Percentiles rank a stretch among this genome's conserved stretches.
phyloP scores from a whole-genome alignment of 345 rosid species.

The Raphanus sativus region DNA sequence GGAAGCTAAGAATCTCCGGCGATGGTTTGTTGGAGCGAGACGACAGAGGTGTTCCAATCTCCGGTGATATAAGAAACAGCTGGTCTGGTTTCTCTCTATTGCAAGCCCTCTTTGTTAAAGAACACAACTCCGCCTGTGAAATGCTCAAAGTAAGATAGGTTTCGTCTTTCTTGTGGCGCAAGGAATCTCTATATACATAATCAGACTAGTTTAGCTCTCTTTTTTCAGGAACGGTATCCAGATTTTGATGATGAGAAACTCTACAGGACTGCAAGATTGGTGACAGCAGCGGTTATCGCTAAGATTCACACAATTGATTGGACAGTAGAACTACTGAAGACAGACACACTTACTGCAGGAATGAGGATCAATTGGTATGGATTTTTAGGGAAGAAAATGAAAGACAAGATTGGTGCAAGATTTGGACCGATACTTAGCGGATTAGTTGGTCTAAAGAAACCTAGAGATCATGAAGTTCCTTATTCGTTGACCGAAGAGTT shows the following conservation, averaged over 20 bases:
- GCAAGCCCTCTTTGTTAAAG: conserved; percentile 68
- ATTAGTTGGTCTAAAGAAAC: conserved; percentile 65
- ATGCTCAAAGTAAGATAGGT: conserved; percentile 39
- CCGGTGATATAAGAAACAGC: conserved; percentile 75
- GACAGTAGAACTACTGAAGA: conserved; percentile 72
- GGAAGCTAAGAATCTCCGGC: conserved; percentile 54
- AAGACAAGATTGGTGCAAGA: conserved; percentile 57
- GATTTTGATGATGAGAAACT: conserved; percentile 68
- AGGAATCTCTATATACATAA: neutral
- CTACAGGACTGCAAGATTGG: conserved; percentile 58
- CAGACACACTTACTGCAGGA: conserved; percentile 64
- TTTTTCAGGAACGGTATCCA: conserved; percentile 46
- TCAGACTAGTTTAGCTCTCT: neutral
- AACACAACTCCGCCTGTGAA: conserved; percentile 68
- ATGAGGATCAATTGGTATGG: conserved; percentile 83
- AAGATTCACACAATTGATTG: conserved; percentile 85
- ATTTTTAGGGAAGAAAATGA: conserved; percentile 67
- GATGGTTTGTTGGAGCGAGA: conserved; percentile 61
- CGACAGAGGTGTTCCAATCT: conserved; percentile 61
- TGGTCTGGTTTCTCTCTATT: conserved; percentile 79
- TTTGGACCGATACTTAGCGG: conserved; percentile 61
- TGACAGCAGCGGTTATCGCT: conserved; percentile 75
- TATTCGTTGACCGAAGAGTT: conserved; percentile 75
- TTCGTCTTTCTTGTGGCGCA: neutral
- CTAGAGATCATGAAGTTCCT: conserved; percentile 77